These are phyloP conservation scores for Quercus parvula DNA, from an alignment of 306 rosid genomes.

Conservation along the genomic window DNA sequence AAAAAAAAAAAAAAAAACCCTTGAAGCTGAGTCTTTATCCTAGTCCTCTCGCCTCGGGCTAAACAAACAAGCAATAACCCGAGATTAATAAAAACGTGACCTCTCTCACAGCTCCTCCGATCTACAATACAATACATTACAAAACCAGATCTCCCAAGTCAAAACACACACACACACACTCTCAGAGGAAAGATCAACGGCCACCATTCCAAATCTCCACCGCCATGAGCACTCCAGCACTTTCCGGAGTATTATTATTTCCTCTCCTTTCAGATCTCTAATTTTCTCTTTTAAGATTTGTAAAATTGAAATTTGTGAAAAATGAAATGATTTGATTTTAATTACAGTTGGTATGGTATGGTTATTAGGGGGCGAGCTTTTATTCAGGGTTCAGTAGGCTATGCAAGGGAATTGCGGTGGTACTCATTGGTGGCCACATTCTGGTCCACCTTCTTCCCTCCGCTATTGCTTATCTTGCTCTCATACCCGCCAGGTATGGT, in stretches of 20 bases:
- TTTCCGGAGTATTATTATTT: conserved; percentile 38
- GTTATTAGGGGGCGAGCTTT: conserved; percentile 44
- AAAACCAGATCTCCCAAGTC: neutral
- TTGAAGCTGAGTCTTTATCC: too few species aligned
- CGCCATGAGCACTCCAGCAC: conserved; percentile 55
- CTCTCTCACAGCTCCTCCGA: neutral
- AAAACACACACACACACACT: too few species aligned
- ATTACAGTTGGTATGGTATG: neutral
- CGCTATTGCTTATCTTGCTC: conserved; percentile 63
- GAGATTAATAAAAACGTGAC: too few species aligned
- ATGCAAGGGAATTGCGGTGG: conserved; percentile 74
- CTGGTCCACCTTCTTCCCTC: conserved; percentile 61
- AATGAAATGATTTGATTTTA: too few species aligned
- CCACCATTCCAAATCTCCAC: conserved; percentile 10
- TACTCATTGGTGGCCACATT: conserved; percentile 68
- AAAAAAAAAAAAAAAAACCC: neutral
- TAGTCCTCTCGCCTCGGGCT: too few species aligned
- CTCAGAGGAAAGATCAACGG: neutral
- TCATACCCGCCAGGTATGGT: conserved; percentile 75
- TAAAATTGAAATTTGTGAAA: neutral
- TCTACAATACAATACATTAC: neutral
- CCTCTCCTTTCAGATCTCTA: conserved; percentile 11
- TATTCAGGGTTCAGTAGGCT: conserved; percentile 69
- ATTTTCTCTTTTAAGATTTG: neutral
- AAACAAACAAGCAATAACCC: too few species aligned